Conservation (phyloP, 2,329 filamentous ascomycete species). For the Eutypa lata region DNA sequence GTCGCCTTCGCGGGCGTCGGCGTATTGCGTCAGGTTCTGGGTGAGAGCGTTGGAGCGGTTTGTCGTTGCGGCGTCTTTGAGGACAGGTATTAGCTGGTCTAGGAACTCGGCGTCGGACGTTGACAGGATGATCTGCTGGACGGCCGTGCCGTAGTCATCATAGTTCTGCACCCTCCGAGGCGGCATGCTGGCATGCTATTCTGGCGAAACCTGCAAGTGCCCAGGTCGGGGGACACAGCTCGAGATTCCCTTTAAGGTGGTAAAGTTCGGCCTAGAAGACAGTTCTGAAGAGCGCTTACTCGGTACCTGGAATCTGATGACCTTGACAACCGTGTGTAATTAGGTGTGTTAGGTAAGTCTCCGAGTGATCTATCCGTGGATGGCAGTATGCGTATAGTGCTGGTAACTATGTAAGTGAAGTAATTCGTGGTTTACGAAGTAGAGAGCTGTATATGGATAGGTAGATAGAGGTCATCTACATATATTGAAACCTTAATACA, state of each 20-base stretch:
- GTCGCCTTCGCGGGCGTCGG: constrained; percentile 80
- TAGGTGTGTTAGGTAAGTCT: no score
- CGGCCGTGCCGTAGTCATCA: constrained; percentile 33
- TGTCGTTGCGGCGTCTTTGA: constrained; percentile 82
- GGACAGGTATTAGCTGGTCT: constrained; percentile 89
- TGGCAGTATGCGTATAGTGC: no score
- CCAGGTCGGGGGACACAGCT: neutral
- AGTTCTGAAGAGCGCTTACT: no score
- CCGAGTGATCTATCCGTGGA: no score
- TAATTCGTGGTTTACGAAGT: no score
- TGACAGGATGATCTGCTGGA: constrained; percentile 79
- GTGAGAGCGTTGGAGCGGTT: constrained; percentile 71
- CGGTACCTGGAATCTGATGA: no score
- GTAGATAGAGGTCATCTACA: no score
- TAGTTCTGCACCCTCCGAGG: constrained; percentile 29
- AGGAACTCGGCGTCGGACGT: constrained; percentile 91
- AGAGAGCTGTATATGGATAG: no score
- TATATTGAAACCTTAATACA: no score
- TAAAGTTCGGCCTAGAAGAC: no score
- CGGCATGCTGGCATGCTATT: constrained; percentile 12
- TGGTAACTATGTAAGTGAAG: no score
- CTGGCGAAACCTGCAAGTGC: neutral
- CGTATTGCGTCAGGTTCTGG: constrained; percentile 76
- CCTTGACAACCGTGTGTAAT: no score
- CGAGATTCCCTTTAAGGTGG: neutral